A percentile compares a stretch with the other conserved stretches of the same genome.
These are phyloP conservation scores for Trametes hirsuta DNA, from an alignment of 1,284 basidiomycete genomes.

Conservation along the genomic window DNA sequence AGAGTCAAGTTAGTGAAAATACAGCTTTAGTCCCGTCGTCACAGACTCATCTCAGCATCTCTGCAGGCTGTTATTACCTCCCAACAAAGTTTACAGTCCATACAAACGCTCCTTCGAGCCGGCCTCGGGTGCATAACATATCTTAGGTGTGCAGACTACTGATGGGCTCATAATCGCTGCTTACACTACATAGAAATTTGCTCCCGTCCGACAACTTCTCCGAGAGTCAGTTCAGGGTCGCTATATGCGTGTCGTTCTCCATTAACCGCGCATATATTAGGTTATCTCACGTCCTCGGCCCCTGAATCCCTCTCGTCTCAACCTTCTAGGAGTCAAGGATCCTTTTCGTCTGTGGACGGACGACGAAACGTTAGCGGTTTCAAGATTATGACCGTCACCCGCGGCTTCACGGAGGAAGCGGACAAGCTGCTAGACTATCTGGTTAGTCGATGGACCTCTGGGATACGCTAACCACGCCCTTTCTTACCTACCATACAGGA, in stretches of 20 bases:
- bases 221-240: constrained; percentile 50
- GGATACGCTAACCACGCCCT: neutral
- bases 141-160: constrained; percentile 52
- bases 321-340: constrained; percentile 39
- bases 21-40: neutral
- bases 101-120: constrained; percentile 72
- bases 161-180: neutral
- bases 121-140: constrained; percentile 80
- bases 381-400: constrained; percentile 69
- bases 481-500: constrained; percentile 49
- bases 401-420: constrained; percentile 78
- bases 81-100: constrained; percentile 64
- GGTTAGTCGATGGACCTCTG: constrained; percentile 42
- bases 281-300: constrained; percentile 56
- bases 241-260: constrained; percentile 13
- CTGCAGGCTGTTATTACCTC: constrained; percentile 53
- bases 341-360: constrained; percentile 35
- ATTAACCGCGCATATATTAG: constrained; percentile 36
- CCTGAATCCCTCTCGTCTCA: constrained; percentile 44
- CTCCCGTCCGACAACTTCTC: constrained; percentile 81
- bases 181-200: constrained; percentile 51
- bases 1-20: constrained; percentile 26
- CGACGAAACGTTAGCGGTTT: constrained; percentile 53
- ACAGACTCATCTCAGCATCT: neutral
- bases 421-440: constrained; percentile 79